Conservation (phyloP, 768 basidiomycete species). For the Tubosaeta sp. region DNA sequence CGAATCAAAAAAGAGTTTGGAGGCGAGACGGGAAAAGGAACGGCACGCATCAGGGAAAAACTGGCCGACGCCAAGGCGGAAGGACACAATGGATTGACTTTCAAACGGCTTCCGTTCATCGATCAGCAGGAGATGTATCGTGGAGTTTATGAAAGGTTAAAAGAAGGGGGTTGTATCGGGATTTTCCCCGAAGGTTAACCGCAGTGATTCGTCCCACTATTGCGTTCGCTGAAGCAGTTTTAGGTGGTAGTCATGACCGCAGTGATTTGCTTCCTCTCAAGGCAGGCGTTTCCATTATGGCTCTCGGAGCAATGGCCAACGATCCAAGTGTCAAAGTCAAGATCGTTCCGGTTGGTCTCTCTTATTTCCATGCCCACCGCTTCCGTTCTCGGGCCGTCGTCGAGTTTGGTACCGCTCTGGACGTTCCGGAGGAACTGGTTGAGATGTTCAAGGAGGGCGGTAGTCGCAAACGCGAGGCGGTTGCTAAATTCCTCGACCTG, state of each 20-base stretch:
- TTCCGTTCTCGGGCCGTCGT: constrained; percentile 97
- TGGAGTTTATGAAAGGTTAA: constrained; percentile 83
- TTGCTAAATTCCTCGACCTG: constrained; percentile 81
- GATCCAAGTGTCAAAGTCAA: constrained; percentile 83
- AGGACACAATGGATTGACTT: constrained; percentile 62
- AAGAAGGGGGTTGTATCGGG: constrained; percentile 85
- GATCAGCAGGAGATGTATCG: constrained; percentile 96
- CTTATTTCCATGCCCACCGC: constrained; percentile 73
- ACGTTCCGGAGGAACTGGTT: constrained; percentile 86
- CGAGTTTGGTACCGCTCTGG: constrained; percentile 89
- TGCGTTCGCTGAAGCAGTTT: constrained; percentile 1
- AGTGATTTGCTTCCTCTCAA: constrained; percentile 95
- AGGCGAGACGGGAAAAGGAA: constrained; percentile 74
- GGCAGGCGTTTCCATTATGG: constrained; percentile 97
- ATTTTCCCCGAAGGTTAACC: constrained; percentile 93
- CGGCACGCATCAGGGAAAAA: constrained; percentile 62
- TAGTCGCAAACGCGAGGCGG: constrained; percentile 81
- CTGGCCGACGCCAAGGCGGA: constrained; percentile 52
- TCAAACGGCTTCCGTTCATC: constrained; percentile 81
- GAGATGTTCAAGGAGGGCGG: constrained; percentile 92
- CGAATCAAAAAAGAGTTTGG: constrained; percentile 84
- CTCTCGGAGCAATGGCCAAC: constrained; percentile 94
- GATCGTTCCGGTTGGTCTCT: constrained; percentile 82
- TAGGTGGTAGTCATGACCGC: constrained; percentile 97
- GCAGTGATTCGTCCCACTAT: neutral